Base-by-base conservation (phyloP, 2,329 filamentous ascomycete species). In the Chaetomiaceae sp. region DNA sequence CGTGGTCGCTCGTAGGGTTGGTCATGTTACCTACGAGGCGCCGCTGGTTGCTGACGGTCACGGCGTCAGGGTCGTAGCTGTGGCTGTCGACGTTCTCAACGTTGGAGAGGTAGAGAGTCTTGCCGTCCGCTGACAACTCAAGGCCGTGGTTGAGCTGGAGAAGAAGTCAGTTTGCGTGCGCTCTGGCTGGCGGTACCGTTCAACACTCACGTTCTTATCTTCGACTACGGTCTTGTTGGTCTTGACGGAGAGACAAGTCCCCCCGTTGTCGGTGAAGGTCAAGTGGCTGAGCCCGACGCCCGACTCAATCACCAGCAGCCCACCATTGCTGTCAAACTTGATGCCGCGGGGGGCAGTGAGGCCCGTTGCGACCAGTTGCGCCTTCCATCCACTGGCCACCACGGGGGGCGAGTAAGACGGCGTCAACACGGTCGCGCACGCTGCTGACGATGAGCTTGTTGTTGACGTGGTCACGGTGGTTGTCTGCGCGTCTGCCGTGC, bases 1-100 rank as follows among this genome's bases (percentile, higher is more conserved):
- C 75, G 56, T 88, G 83, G 39, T 80, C 49, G 11, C 15, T 18
- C 14, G 22, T 83, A 5, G 68, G 62, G 48, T 73, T 75, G 55
- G 57, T 70, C 82, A 88, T 86, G 53, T 79, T 78, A 30, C 67
- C 68, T 38, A 89, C 68, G 4, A 88, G 49, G 3, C 73, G 77
- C 48, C 68, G 68, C 40, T 70, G 72, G 42, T 59, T 53, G 36
- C 60, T 53, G 35, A 78, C 70, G 4, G 73, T 72, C 38, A 67
- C 68, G 8, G 69, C 63, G 3, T 62, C 58, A n/a, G 76, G 65
- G 59, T 85, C 72, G 60, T 89, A 89, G 22, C 69, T 60, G 79
- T 82, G 88, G 2, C 76, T 68, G 58, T 72, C 83, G 27, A 85
- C 80, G n/a, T 70, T 67, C 38, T 75, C 69, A 6, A 71, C 59